Base-by-base conservation (phyloP, 371 early-diverging fungal species). In the Chytridiales sp. region DNA sequence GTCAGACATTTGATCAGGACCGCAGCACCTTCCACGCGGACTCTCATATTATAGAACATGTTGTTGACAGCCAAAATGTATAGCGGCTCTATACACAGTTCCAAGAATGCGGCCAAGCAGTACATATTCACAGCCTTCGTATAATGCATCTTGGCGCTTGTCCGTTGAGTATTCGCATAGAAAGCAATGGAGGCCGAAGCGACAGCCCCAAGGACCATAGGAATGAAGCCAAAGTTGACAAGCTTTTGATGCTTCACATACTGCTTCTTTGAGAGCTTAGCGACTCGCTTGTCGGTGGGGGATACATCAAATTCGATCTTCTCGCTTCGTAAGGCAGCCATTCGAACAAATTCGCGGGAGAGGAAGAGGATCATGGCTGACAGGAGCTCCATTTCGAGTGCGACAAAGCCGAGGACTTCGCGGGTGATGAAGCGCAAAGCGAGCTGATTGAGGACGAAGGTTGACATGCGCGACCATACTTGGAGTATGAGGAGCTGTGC, bases 331-430 rank as follows among this genome's bases (percentile, higher is more conserved):
- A 94, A 66, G 26, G 92, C 68, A 0, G 92, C 94, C 73, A 87
- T 87, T 24, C 97, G 83, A 46, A 94, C 83, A 22, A 87, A 87
- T 69, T 97, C 97, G 11, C 97, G 79, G 0, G 94, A 92, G 24
- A 97, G 80, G 70, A 96, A 95, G 42, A 96, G 74, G 40, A 95
- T 86, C 1, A 75, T 73, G 0, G 95, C 88, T 17, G 87, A 85
- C 13, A 94, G 66, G 11, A 97, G 81, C 71, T 96, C 96, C 29
- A 96, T 75, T 44, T 90, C 85, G 42, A 93, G 83, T 1, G 87
- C 83, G 0, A 92, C 94, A 15, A 93, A 81, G 2, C 95, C 97
- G 36, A 93, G 81, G 1, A 88, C 85, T 38, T 78, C 78, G 15
- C 89, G 81, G 15, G 84, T 72, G 9, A 86, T 81, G 62, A 55